Evolutionary conservation across 768 basidiomycete species (phyloP).

Genomic region (Tylopilus felleus): DNA sequence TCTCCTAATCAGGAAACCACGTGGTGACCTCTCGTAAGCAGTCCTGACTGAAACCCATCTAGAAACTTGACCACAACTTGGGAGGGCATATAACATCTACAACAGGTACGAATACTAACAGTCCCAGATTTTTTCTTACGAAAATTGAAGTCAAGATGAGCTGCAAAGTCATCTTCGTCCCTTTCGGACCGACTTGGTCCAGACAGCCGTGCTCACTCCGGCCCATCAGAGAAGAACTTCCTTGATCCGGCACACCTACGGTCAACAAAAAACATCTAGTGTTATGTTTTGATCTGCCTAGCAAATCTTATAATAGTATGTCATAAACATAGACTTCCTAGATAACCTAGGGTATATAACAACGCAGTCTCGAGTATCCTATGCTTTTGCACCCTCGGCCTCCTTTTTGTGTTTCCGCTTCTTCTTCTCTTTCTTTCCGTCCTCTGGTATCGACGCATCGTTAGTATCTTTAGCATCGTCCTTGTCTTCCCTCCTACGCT

Average conservation of each 20-base stretch:
- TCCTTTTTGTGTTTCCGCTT: constrained; percentile 26
- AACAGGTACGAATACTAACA: background rate
- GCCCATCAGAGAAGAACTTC: background rate
- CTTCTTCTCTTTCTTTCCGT: constrained; percentile 30
- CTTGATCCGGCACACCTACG: background rate
- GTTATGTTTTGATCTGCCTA: too few species aligned
- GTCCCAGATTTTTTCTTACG: too few species aligned
- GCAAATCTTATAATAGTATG: background rate
- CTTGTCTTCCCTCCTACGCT: constrained; percentile 24
- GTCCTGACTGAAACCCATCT: background rate
- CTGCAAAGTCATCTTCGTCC: background rate
- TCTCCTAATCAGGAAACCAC: constrained; percentile 31
- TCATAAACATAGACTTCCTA: background rate
- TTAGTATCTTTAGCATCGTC: constrained; percentile 4
- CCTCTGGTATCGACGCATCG: constrained; percentile 15
- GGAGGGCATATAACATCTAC: background rate
- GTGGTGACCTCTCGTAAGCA: constrained; percentile 14
- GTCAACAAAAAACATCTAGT: too few species aligned
- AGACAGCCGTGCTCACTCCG: too few species aligned
- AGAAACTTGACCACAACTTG: background rate
- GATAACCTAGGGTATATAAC: background rate
- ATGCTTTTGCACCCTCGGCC: background rate
- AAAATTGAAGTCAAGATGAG: background rate
- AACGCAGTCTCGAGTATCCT: background rate
- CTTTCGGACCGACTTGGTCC: background rate